These are phyloP conservation scores for Suhomyces terraborum DNA, from an alignment of 1,139 yeast genomes.

Conservation along the genomic window DNA sequence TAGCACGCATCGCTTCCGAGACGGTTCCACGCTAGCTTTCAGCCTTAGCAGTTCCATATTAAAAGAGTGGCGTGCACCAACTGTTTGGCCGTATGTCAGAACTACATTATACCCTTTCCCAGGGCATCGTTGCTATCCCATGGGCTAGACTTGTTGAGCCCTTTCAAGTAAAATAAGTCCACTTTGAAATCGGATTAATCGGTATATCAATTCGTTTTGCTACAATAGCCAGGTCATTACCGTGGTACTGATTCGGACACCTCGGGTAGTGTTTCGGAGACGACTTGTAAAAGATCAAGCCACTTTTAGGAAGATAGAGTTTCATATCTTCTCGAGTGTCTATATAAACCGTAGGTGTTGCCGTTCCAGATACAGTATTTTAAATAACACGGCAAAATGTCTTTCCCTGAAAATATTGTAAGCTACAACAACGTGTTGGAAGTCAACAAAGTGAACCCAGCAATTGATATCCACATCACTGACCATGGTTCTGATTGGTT, in stretches of 20 bases:
- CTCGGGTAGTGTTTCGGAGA: conserved; percentile 2
- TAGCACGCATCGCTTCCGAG: not conserved
- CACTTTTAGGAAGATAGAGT: not conserved
- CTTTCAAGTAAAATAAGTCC: conserved; percentile 3
- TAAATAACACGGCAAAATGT: conserved; percentile 5
- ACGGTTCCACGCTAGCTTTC: not conserved
- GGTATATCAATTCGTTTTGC: conserved; percentile 1
- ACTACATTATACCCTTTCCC: not conserved
- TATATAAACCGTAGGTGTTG: conserved; percentile 1
- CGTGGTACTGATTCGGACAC: conserved; percentile 6
- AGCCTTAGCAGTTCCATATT: not conserved
- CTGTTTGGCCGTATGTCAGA: not conserved
- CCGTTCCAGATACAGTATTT: not conserved
- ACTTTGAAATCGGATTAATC: conserved; percentile 6
- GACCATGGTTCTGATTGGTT: conserved; percentile 68
- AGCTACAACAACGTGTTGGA: conserved; percentile 49
- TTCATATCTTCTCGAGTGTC: not conserved
- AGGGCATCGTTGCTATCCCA: conserved; percentile 3
- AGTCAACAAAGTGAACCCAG: conserved; percentile 46
- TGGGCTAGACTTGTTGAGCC: conserved; percentile 5
- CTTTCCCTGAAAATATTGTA: conserved; percentile 19
- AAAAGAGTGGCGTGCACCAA: not conserved
- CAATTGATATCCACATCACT: conserved; percentile 54
- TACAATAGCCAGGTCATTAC: conserved; percentile 5
- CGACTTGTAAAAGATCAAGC: not conserved